phyloP scores from a whole-genome alignment of 305 asterid species.

The Fraxinus greggii region DNA sequence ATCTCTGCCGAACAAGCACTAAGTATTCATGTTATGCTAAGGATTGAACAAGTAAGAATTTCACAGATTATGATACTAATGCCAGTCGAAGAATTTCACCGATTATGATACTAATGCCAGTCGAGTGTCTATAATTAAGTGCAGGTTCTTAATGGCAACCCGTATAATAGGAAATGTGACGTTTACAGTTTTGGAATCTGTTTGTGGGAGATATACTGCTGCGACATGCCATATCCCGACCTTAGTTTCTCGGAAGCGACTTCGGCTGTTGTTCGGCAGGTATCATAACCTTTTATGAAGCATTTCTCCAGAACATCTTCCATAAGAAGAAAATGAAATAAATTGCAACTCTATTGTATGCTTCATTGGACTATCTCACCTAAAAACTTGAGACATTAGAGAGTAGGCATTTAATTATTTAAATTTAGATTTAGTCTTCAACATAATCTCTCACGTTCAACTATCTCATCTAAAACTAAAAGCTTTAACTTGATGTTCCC shows the following conservation, averaged over 20 bases:
- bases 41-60: too few relatives aligned
- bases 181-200: conserved; percentile 91
- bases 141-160: conserved; percentile 83
- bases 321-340: background rate
- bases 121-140: background rate
- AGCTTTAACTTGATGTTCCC: background rate
- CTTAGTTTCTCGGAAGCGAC: conserved; percentile 90
- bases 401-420: background rate
- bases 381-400: background rate
- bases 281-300: conserved; percentile 10
- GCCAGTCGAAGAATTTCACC: background rate
- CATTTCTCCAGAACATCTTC: background rate
- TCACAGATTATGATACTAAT: background rate
- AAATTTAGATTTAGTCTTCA: background rate
- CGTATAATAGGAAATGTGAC: conserved; percentile 82
- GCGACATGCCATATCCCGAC: conserved; percentile 89
- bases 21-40: too few relatives aligned
- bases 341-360: background rate
- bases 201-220: conserved; percentile 86
- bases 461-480: background rate
- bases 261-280: conserved; percentile 94
- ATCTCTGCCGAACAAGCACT: too few relatives aligned
- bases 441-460: background rate
- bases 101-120: background rate
- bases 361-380: background rate